phyloP scores from a whole-genome alignment of 202 grass and related monocot genomes.

The Panicum hallii region DNA sequence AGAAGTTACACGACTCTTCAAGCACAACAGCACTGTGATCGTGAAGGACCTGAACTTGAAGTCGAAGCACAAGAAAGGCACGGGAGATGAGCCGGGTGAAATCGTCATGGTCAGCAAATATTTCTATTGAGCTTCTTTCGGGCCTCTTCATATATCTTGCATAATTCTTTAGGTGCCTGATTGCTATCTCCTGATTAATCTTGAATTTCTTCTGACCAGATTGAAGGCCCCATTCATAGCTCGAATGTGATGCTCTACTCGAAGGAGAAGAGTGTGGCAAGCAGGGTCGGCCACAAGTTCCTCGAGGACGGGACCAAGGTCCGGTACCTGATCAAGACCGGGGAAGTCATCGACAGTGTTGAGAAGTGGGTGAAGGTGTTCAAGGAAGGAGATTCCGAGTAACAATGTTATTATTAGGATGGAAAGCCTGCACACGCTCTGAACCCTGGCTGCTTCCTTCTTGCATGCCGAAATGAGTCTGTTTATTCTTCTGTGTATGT shows the following conservation, averaged over 20 bases:
- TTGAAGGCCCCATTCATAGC: constrained; percentile 93
- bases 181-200: constrained; percentile 10
- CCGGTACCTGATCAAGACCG: constrained; percentile 86
- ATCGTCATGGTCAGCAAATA: constrained; percentile 71
- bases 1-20: constrained; percentile 71
- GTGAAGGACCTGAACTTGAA: constrained; percentile 96
- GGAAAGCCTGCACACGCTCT: background rate
- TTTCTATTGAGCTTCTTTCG: background rate
- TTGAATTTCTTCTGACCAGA: constrained; percentile 50
- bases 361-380: constrained; percentile 82
- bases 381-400: constrained; percentile 67
- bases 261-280: constrained; percentile 80
- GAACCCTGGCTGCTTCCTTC: background rate
- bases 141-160: background rate
- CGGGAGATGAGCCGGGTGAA: constrained; percentile 82
- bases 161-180: constrained; percentile 11
- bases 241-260: constrained; percentile 99
- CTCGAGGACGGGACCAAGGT: constrained; percentile 85
- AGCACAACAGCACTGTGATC: constrained; percentile 93
- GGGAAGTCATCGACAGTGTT: constrained; percentile 74
- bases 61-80: constrained; percentile 95
- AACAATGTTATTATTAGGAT: background rate
- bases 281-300: constrained; percentile 85
- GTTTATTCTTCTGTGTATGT: constrained; percentile 3
- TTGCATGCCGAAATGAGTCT: constrained; percentile 35